Evolutionary conservation across 2,329 filamentous ascomycete genomes (phyloP).

Genomic region (Davidsoniella australis): DNA sequence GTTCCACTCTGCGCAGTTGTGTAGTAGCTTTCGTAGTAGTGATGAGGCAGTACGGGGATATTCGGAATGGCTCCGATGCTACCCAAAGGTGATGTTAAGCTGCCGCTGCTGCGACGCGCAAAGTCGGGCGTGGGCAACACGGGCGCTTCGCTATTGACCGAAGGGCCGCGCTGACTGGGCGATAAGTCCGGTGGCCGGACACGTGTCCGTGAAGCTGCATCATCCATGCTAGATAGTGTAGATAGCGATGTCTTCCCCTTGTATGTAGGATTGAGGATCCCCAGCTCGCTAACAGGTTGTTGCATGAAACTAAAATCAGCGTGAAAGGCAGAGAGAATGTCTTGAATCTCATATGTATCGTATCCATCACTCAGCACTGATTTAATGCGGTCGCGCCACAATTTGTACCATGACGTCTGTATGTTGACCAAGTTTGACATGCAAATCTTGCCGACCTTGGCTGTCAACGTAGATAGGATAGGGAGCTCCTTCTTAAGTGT

Average conservation of each 20-base stretch:
- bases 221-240: slow-evolving; percentile 39
- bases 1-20: slow-evolving; percentile 15
- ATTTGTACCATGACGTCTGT: slow-evolving; percentile 65
- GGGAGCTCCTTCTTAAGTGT: slow-evolving; percentile 86
- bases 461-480: slow-evolving; percentile 63
- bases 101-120: slow-evolving; percentile 45
- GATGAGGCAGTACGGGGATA: slow-evolving; percentile 23
- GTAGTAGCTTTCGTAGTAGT: slow-evolving; percentile 40
- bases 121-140: slow-evolving; percentile 52
- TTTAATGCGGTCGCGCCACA: slow-evolving; percentile 71
- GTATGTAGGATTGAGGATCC: slow-evolving; percentile 60
- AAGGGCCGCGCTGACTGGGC: slow-evolving; percentile 39
- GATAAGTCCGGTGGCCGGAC: slow-evolving; percentile 31
- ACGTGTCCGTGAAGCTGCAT: slow-evolving; percentile 28
- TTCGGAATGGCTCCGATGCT: slow-evolving; percentile 18
- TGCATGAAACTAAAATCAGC: slow-evolving; percentile 65
- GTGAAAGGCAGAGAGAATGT: slow-evolving; percentile 63
- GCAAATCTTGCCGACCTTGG: slow-evolving; percentile 68
- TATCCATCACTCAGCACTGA: slow-evolving; percentile 48
- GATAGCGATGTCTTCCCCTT: slow-evolving; percentile 40
- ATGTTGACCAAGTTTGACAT: slow-evolving; percentile 71
- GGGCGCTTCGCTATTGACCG: slow-evolving; percentile 43
- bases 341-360: slow-evolving; percentile 47
- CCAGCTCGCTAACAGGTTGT: slow-evolving; percentile 50
- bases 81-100: slow-evolving; percentile 44